Conservation (phyloP, 768 basidiomycete genomes). For the Tricholoma bakamatsutake region DNA sequence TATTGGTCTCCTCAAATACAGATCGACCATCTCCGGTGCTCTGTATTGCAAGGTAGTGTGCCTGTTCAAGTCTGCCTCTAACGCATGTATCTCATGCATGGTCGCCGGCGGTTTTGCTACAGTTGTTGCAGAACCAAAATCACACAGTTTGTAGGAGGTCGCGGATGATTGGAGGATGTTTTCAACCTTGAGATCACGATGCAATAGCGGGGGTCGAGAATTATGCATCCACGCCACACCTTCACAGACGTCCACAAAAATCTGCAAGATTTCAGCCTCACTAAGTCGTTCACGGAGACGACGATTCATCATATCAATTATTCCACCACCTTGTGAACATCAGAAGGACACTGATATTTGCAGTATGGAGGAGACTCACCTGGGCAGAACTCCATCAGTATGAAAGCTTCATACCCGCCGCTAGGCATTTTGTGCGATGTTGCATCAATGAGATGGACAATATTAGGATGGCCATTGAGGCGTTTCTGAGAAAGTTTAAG, state of each 20-base stretch:
- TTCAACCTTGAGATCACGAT: slow-evolving; percentile 98
- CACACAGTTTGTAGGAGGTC: slow-evolving; percentile 90
- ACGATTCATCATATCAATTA: slow-evolving; percentile 99
- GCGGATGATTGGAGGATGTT: slow-evolving; percentile 90
- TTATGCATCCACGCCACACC: slow-evolving; percentile 97
- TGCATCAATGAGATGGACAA: slow-evolving; percentile 94
- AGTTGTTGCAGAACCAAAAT: slow-evolving; percentile 90
- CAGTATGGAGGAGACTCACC: slow-evolving; percentile 40
- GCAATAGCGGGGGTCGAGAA: slow-evolving; percentile 81
- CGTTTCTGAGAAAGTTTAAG: slow-evolving; percentile 57
- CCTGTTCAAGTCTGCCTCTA: slow-evolving; percentile 88
- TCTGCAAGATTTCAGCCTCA: slow-evolving; percentile 94
- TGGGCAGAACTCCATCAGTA: slow-evolving; percentile 97
- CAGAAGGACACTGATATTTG: slow-evolving; percentile 9
- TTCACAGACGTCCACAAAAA: slow-evolving; percentile 97
- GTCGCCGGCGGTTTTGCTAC: slow-evolving; percentile 72
- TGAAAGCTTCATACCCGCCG: slow-evolving; percentile 91
- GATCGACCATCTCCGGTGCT: slow-evolving; percentile 98
- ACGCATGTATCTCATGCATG: slow-evolving; percentile 76
- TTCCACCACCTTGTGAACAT: slow-evolving; percentile 73
- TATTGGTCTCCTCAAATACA: slow-evolving; percentile 72
- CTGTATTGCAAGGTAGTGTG: slow-evolving; percentile 97
- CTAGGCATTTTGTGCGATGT: slow-evolving; percentile 82
- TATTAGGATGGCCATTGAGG: slow-evolving; percentile 89
- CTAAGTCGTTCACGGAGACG: slow-evolving; percentile 90